These are phyloP conservation scores for Thyridium curvatum DNA, from an alignment of 2,329 filamentous ascomycete genomes.

Conservation along the genomic window DNA sequence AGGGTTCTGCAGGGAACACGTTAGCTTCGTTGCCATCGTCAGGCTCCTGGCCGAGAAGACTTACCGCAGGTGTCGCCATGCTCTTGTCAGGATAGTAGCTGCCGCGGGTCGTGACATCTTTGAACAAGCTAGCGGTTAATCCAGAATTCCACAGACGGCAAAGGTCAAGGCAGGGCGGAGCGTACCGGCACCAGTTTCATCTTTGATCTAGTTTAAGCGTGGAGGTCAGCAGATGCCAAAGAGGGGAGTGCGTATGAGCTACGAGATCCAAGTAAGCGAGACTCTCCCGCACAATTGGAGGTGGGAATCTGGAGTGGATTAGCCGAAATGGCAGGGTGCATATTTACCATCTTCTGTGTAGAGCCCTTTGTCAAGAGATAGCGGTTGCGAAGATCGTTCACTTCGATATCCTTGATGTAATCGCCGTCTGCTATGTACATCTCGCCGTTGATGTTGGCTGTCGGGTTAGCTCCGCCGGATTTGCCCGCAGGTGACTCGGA, in stretches of 20 bases:
- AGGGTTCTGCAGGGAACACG: conserved; percentile 58
- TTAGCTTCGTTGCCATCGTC: conserved; percentile 5
- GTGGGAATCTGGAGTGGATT: conserved; percentile 39
- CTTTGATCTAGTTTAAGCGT: conserved; percentile 95
- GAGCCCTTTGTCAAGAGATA: conserved; percentile 96
- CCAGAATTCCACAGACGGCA: conserved; percentile 43
- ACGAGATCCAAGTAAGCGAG: conserved; percentile 66
- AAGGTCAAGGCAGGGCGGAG: conserved; percentile 46
- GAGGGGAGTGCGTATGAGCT: conserved; percentile 58
- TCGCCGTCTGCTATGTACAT: conserved; percentile 95
- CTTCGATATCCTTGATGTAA: conserved; percentile 97
- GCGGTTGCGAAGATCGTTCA: conserved; percentile 94
- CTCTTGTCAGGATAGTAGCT: conserved; percentile 96
- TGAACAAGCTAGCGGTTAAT: conserved; percentile 52
- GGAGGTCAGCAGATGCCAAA: conserved; percentile 92
- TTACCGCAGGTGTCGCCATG: conserved; percentile 89
- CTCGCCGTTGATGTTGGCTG: conserved; percentile 68
- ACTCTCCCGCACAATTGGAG: conserved; percentile 46
- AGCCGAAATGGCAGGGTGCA: conserved; percentile 60
- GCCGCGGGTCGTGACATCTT: conserved; percentile 98
- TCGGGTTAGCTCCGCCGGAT: conserved; percentile 57
- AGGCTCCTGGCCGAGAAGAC: conserved; percentile 23
- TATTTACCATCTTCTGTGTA: conserved; percentile 99
- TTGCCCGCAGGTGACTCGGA: conserved; percentile 52
- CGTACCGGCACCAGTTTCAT: conserved; percentile 99